Percentiles rank a stretch among this genome's conserved stretches.
Conservation (phyloP, 106 monocot genomes). For the Allium sativum region DNA sequence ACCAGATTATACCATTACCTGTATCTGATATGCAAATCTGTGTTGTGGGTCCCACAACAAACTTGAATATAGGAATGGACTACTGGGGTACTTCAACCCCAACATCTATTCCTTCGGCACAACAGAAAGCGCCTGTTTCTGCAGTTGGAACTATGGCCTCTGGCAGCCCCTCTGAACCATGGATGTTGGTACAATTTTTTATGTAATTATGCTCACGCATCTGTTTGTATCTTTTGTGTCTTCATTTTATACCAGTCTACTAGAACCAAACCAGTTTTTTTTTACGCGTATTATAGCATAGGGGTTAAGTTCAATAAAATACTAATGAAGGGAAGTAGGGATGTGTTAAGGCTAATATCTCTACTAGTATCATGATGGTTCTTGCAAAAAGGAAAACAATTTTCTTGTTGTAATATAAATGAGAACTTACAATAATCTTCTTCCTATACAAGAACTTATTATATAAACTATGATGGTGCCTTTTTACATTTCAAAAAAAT, state of each 20-base stretch:
- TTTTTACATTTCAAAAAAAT: background rate
- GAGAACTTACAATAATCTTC: background rate
- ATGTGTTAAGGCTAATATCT: background rate
- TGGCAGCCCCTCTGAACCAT: conserved; percentile 22
- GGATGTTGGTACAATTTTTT: conserved; percentile 16
- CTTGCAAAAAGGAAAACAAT: too few species aligned
- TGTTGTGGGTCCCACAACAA: conserved; percentile 48
- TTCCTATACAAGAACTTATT: background rate
- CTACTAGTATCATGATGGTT: too few species aligned
- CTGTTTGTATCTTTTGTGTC: background rate
- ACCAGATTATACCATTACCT: conserved; percentile 34
- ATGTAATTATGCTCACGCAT: too few species aligned
- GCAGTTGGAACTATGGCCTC: conserved; percentile 33
- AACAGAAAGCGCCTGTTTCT: conserved; percentile 14
- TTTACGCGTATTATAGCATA: background rate
- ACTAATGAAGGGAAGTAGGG: too few species aligned
- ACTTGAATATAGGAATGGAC: conserved; percentile 80
- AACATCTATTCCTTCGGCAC: conserved; percentile 24
- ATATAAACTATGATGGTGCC: background rate
- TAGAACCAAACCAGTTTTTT: background rate
- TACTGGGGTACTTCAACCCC: conserved; percentile 50
- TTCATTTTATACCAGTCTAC: background rate
- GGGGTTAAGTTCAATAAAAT: too few species aligned
- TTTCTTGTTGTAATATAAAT: background rate
- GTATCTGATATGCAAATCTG: conserved; percentile 20